Conservation (phyloP, 2,329 filamentous ascomycete genomes). For the Beauveria asiatica region DNA sequence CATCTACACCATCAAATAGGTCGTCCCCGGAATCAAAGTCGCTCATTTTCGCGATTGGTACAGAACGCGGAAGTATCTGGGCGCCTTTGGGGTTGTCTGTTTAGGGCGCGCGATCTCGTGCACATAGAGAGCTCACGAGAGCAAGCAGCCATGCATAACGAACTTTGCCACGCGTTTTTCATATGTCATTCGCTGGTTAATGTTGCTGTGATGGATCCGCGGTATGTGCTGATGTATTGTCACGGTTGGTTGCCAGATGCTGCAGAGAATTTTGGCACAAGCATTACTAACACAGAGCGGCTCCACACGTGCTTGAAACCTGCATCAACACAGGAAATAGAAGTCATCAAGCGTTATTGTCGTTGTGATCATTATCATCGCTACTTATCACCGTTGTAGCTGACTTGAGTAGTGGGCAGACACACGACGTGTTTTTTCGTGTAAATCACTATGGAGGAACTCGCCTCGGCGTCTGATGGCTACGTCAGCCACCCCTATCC, state of each 20-base stretch:
- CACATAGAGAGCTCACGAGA: background rate
- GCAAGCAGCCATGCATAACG: background rate
- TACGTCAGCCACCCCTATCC: too few relatives aligned
- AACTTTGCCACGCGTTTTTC: background rate
- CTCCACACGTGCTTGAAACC: too few relatives aligned
- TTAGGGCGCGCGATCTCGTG: background rate
- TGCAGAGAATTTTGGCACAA: too few relatives aligned
- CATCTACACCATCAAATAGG: conserved; percentile 17
- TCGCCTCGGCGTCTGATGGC: too few relatives aligned
- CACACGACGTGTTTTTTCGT: too few relatives aligned
- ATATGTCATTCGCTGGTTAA: background rate
- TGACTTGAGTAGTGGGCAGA: too few relatives aligned
- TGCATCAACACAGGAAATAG: too few relatives aligned
- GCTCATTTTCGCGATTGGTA: background rate
- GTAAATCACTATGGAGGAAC: too few relatives aligned
- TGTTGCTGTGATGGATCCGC: background rate
- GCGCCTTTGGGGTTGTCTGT: background rate
- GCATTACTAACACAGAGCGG: too few relatives aligned
- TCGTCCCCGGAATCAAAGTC: conserved; percentile 22
- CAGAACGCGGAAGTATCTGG: background rate
- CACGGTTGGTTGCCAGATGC: background rate
- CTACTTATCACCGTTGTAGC: too few relatives aligned
- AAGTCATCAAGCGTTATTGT: too few relatives aligned
- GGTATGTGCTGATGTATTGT: background rate
- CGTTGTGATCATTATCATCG: too few relatives aligned